Conservation (phyloP, 257 asterid genomes). For the Eucommia ulmoides region DNA sequence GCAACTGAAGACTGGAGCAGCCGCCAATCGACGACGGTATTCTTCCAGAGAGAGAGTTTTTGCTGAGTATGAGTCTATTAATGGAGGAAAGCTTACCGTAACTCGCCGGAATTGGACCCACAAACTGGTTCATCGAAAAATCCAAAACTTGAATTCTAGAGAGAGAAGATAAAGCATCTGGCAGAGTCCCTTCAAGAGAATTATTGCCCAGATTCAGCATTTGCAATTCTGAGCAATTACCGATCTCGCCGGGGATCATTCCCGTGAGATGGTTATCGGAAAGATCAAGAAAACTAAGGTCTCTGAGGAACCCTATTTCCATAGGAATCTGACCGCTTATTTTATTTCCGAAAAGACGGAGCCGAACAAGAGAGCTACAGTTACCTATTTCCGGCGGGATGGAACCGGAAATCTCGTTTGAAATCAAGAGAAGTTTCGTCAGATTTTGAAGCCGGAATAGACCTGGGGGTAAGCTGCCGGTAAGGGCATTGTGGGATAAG, state of each 20-base stretch:
- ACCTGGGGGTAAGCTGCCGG: conserved; percentile 46
- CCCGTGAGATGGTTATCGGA: conserved; percentile 45
- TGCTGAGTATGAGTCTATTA: conserved; percentile 37
- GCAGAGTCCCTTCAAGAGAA: conserved; percentile 36
- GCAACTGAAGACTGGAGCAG: conserved; percentile 51
- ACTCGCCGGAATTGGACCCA: conserved; percentile 42
- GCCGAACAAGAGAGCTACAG: conserved; percentile 45
- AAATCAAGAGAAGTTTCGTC: conserved; percentile 55
- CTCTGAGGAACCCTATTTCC: conserved; percentile 37
- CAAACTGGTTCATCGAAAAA: conserved; percentile 42
- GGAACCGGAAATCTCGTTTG: conserved; percentile 48
- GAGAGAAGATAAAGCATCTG: conserved; percentile 42
- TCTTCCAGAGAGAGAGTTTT: conserved; percentile 42
- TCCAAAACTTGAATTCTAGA: conserved; percentile 46
- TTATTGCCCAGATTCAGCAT: conserved; percentile 57
- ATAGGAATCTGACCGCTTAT: conserved; percentile 49
- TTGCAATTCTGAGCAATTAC: conserved; percentile 46
- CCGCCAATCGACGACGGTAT: conserved; percentile 51
- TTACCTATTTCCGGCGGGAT: conserved; percentile 61
- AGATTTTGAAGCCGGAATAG: conserved; percentile 53
- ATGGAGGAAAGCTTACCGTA: conserved; percentile 40
- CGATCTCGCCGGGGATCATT: conserved; percentile 49
- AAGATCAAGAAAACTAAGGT: conserved; percentile 64
- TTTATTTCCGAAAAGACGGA: conserved; percentile 47
- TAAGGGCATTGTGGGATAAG: conserved; percentile 46